phyloP scores from a whole-genome alignment of 2,329 filamentous ascomycete genomes.

The Colletotrichum sp. region DNA sequence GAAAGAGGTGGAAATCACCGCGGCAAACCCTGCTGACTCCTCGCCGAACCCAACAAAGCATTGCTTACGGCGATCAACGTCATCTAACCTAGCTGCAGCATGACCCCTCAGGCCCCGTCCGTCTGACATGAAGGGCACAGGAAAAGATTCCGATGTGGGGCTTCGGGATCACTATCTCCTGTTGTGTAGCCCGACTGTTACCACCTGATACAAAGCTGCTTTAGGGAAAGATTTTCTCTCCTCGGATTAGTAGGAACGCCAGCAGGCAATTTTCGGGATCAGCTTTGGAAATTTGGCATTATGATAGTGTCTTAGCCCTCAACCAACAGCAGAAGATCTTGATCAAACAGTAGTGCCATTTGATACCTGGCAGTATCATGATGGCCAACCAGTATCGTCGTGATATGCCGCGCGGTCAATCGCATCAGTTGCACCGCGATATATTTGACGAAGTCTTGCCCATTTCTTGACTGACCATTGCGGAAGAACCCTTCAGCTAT shows the following conservation, averaged over 20 bases:
- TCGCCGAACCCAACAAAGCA: neutral
- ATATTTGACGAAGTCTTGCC: accelerated
- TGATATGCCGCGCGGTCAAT: accelerated
- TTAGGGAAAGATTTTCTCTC: neutral
- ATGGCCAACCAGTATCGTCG: neutral
- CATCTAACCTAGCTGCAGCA: neutral
- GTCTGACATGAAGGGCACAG: neutral
- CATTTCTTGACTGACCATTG: neutral
- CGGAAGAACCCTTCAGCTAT: neutral
- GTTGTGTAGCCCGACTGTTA: neutral
- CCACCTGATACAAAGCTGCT: neutral
- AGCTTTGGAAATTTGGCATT: neutral
- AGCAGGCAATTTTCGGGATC: neutral
- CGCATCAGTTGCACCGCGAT: accelerated
- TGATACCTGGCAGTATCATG: neutral
- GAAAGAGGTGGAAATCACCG: neutral
- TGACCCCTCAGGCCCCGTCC: neutral
- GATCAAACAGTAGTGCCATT: neutral
- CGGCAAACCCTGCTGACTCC: neutral
- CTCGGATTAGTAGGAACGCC: accelerated
- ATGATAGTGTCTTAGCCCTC: neutral
- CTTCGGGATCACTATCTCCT: neutral
- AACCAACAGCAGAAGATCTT: neutral
- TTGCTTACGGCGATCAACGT: neutral
- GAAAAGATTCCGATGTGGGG: neutral